Evolutionary conservation across 306 rosid species (phyloP).

Genomic region (Gastrolobium bilobum): DNA sequence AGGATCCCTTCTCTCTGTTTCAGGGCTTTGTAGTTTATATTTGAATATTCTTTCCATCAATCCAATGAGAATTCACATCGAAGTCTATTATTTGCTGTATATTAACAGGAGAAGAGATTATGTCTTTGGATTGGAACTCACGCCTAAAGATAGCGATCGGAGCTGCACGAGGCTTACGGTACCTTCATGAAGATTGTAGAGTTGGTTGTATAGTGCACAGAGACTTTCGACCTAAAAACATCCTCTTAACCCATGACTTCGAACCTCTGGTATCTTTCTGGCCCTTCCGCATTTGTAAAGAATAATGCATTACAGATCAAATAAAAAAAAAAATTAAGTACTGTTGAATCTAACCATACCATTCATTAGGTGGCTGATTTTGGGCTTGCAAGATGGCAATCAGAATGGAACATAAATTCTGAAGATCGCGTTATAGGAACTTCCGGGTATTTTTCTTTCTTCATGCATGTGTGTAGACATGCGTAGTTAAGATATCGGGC

Average conservation of each 20-base stretch:
- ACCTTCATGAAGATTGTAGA: conserved; percentile 98
- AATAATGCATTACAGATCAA: not conserved
- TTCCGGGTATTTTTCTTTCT: conserved; percentile 66
- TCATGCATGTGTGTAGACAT: not conserved
- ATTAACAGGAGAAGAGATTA: conserved; percentile 66
- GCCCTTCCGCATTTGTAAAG: not conserved
- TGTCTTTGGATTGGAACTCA: conserved; percentile 73
- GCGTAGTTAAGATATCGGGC: not conserved
- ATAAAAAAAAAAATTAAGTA: not conserved
- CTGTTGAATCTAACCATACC: conserved; percentile 21
- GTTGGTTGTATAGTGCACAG: conserved; percentile 95
- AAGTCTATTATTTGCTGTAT: conserved; percentile 19
- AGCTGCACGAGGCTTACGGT: conserved; percentile 87
- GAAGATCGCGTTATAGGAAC: conserved; percentile 76
- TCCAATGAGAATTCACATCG: not conserved
- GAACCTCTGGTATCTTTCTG: conserved; percentile 78
- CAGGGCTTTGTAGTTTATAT: not conserved
- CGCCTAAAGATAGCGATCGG: conserved; percentile 86
- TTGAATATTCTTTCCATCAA: conserved; percentile 24
- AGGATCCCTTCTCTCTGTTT: conserved; percentile 3
- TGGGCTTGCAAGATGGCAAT: conserved; percentile 94
- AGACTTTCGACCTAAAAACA: conserved; percentile 89
- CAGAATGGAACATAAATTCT: conserved; percentile 72
- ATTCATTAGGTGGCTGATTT: conserved; percentile 83
- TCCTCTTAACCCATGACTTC: conserved; percentile 91